Evolutionary conservation across 495 filamentous ascomycete genomes (phyloP), one percentile per base, ranked within the genome.

Genomic region (Friedmanniomyces simplex): DNA sequence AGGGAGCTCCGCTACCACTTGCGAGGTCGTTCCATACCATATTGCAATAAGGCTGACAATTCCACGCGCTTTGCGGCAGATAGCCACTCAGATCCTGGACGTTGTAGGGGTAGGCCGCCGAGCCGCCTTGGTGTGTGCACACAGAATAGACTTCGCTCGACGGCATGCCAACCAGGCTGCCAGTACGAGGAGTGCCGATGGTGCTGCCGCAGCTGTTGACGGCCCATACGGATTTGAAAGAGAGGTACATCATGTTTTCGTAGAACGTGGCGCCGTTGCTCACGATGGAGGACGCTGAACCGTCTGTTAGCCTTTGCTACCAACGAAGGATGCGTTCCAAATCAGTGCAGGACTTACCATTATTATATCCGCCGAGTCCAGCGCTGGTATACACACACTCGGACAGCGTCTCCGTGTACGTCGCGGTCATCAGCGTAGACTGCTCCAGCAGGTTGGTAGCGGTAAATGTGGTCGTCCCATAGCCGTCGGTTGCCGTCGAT

Each of bases 181-280:
- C 53, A 28, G 42, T 22, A 26, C 45, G 26, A 16, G 53, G 45
- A 11, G 53, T 47, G 24, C 53, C 53, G 24, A 56, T 36, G 1
- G 53, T 45, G 18, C 45, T 56, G 14, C 53, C 53, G 39, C 24
- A 25, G 26, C 41, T 56, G 28, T 56, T 48, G 3, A 34, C 39
- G 2, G 53, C 53, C 41, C 39, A 47, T 1, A 56, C 41, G 10
- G 24, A 20, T 22, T 56, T 26, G 26, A 47, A 34, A n/a, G 53
- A 56, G 12, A 56, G 26, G 45, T 56, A 56, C 8, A 48, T 36
- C 11, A 16, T 56, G 25, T 56, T 39, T 4, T 47, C 41, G 39
- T 45, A 47, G 42, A 24, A 56, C 3, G 39, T 56, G 5, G 18
- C 22, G 22, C 53, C 53, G 22, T 56, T 48, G n/a, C 18, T 48